Base-by-base conservation (phyloP, 1,284 basidiomycete genomes). In the Malassezia sp. region DNA sequence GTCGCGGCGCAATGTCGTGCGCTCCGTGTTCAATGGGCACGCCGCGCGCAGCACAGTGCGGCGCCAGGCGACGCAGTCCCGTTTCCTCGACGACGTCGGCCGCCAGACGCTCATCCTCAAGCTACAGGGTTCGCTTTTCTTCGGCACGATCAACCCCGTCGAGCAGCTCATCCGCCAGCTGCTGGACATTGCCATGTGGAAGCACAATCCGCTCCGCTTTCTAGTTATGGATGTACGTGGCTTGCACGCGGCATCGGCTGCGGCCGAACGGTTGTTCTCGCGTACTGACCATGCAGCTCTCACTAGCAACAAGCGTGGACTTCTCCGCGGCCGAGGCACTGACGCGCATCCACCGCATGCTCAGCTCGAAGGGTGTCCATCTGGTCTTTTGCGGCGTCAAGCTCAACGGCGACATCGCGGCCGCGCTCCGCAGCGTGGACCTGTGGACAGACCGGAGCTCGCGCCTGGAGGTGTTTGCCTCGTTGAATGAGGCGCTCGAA, bases 291-390 rank as follows among this genome's bases (percentile, higher is more conserved):
- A 35, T 68, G 40, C 63, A 68, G 42, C 78, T 95, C 29, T 75
- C 82, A 14, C 77, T 88, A 27, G 88, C 91, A 1, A 80, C 79
- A 17, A 89, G 89, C 0, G 81, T 96, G 22, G 91, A 97, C 71
- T 84, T 96, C 76, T 90, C 85, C 0, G 81, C 89, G 0, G 87
- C 90, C 2, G 91, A 97, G 66, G 89, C 90, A 0, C 89, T 96
- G 60, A 83, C 95, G 38, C 79, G 91, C 18, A 78, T 96, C 20
- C 88, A 93, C 61, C 77, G 90, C 10, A 67, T 96, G 14, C 75
- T 96, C 18, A 75, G 78, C 10, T 78, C 79, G 10, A 85, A 84
- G 61, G 77, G 77, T 11, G 83, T 96, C 32, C 77, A 83, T 1
- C 76, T 97, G 20, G 86, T 96, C 14, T 79, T 96, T 51, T 96